phyloP scores from a whole-genome alignment of 2,329 filamentous ascomycete species.

The Botrytis galanthina region DNA sequence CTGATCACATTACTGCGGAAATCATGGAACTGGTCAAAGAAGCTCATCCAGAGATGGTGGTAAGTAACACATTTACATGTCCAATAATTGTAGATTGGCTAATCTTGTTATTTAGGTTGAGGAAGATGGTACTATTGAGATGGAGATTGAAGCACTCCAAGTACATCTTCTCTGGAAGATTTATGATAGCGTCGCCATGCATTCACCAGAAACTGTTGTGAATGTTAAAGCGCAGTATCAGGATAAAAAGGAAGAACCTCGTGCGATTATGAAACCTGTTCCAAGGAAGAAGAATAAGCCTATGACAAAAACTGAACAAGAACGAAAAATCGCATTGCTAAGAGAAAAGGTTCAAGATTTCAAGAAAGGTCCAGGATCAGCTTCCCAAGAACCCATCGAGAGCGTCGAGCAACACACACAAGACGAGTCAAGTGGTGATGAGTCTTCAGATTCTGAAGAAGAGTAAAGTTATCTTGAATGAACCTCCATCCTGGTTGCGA shows the following conservation, averaged over 20 bases:
- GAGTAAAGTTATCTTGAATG: constrained; percentile 30
- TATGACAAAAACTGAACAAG: constrained; percentile 71
- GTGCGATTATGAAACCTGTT: constrained; percentile 37
- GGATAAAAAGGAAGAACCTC: constrained; percentile 34
- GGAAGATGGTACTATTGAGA: constrained; percentile 55
- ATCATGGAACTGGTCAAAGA: constrained; percentile 88
- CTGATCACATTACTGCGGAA: constrained; percentile 71
- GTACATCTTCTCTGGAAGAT: constrained; percentile 54
- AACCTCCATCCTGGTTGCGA: background rate
- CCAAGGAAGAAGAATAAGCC: constrained; percentile 65
- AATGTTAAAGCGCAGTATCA: constrained; percentile 26
- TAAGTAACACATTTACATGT: constrained; percentile 36
- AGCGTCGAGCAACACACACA: constrained; percentile 38
- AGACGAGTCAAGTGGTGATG: constrained; percentile 51
- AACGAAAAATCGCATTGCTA: constrained; percentile 62
- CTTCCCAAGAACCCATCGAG: constrained; percentile 43
- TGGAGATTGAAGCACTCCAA: constrained; percentile 59
- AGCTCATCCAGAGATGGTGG: constrained; percentile 72
- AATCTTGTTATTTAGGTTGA: constrained; percentile 39
- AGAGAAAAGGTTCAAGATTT: constrained; percentile 56
- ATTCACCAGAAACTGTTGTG: constrained; percentile 48
- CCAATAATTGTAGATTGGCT: constrained; percentile 10
- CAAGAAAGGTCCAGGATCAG: constrained; percentile 27
- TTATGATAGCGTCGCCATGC: constrained; percentile 50
- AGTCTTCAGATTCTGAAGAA: constrained; percentile 54